Conservation (phyloP, 768 basidiomycete genomes). For the Dendrothele bispora region DNA sequence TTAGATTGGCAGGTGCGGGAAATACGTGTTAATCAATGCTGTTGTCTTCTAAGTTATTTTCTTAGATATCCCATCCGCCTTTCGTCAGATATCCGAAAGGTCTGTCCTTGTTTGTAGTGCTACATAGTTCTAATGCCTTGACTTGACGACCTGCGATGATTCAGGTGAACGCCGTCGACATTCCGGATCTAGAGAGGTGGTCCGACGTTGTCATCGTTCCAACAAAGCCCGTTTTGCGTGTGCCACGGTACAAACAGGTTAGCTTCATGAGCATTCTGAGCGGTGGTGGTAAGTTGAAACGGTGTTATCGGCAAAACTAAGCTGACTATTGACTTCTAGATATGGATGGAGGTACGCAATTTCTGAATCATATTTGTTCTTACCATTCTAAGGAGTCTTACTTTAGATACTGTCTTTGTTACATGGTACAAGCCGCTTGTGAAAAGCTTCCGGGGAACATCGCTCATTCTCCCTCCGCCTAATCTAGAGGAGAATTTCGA, state of each 20-base stretch:
- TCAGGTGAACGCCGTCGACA: conserved; percentile 61
- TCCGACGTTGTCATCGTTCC: conserved; percentile 62
- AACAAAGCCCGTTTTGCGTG: conserved; percentile 19
- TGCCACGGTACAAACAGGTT: conserved; percentile 40
- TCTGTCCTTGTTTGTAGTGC: conserved; percentile 16
- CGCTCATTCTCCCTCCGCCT: conserved; percentile 40
- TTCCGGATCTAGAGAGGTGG: conserved; percentile 46
- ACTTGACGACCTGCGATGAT: not conserved
- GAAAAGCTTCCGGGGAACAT: conserved; percentile 44
- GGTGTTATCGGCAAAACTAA: not conserved
- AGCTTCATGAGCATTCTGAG: conserved; percentile 69
- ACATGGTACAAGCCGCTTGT: conserved; percentile 48
- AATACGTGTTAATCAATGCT: not conserved
- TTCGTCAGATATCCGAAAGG: conserved; percentile 72
- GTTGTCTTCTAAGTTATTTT: conserved; percentile 22
- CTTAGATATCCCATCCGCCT: conserved; percentile 71
- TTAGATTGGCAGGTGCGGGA: conserved; percentile 37
- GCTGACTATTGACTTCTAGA: conserved; percentile 38
- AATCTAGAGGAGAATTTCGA: conserved; percentile 47
- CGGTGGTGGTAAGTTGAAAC: conserved; percentile 59
- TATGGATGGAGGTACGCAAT: conserved; percentile 68
- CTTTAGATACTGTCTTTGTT: conserved; percentile 52
- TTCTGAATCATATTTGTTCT: too few relatives aligned
- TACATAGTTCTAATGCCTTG: not conserved
- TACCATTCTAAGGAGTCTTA: not conserved